Base-by-base conservation (phyloP, 495 filamentous ascomycete species). In the Talaromyces liani region DNA sequence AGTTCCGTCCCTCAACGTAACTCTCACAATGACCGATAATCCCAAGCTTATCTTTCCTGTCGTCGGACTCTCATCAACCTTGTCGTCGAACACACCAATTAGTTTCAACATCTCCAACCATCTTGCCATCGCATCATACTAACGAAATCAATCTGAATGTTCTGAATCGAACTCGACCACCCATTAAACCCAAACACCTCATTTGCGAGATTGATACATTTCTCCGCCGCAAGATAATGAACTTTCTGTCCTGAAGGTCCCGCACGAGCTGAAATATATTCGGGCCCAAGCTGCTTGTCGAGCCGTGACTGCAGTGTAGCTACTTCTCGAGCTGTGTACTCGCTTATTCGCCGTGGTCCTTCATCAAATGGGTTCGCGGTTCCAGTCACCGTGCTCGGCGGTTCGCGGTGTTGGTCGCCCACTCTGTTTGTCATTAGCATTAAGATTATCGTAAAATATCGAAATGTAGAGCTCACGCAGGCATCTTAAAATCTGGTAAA, bases 141-240 rank as follows among this genome's bases (percentile, higher is more conserved):
- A 72, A 95, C 91, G 74, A 92, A 98, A 72, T 98, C 94, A 58
- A 97, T 88, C 69, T 93, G 87, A 18, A 96, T 87, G 66, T 92
- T 88, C 70, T 89, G 88, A 58, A 99, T 95, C 53, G 86, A 84
- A 61, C 89, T 94, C 12, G 91, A 95, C 94, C 94, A 99, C 53
- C 94, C 94, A 75, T 98, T 97, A 79, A 99, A 99, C 8, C 94
- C 94, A 75, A 99, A 97, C 4, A 98, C 90, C 68, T 99, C 92
- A 69, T 99, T 99, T 36, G 94, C 94, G 39, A 99, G 87, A 59
- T 89, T 90, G 67, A 99, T 98, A 72, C 87, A 90, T 77, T 98
- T 98, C 67, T 98, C 92, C 6, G 90, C 92, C 10, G 89, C 84
- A 31, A 99, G 80, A 75, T 99, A 98, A 69, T 94, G 90, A 18